Conservation (phyloP, 2,329 filamentous ascomycete species). For the Colletotrichum sp. region DNA sequence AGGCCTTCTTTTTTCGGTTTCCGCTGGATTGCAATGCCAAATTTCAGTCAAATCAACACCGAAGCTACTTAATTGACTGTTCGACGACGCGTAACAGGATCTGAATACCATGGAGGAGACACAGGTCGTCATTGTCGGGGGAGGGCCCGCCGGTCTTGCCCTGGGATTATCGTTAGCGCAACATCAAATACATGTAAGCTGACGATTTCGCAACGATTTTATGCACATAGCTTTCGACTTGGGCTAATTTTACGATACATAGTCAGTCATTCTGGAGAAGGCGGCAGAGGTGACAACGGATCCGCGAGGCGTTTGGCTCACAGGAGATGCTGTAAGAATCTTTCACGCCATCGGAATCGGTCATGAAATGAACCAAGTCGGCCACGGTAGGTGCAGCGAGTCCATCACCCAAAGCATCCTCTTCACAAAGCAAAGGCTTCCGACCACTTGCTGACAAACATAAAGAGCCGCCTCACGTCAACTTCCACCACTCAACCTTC, state of each 20-base stretch:
- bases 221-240: not conserved
- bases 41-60: not conserved
- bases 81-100: not conserved
- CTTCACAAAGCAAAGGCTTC: too few species aligned
- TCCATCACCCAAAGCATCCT: fast-evolving
- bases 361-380: not conserved
- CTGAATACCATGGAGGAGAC: not conserved
- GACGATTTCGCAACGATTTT: not conserved
- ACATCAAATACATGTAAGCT: not conserved
- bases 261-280: not conserved
- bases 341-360: not conserved
- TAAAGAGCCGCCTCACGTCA: not conserved
- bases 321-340: not conserved
- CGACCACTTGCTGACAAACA: not conserved
- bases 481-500: not conserved
- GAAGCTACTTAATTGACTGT: not conserved
- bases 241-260: not conserved
- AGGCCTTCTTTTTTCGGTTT: not conserved
- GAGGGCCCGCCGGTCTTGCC: not conserved
- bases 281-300: not conserved
- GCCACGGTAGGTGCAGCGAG: not conserved
- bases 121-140: not conserved
- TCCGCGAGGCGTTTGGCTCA: not conserved
- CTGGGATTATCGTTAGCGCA: not conserved
- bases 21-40: not conserved